These are phyloP conservation scores for Exophiala xenobiotica DNA, from an alignment of 2,329 filamentous ascomycete genomes.

Conservation along the genomic window DNA sequence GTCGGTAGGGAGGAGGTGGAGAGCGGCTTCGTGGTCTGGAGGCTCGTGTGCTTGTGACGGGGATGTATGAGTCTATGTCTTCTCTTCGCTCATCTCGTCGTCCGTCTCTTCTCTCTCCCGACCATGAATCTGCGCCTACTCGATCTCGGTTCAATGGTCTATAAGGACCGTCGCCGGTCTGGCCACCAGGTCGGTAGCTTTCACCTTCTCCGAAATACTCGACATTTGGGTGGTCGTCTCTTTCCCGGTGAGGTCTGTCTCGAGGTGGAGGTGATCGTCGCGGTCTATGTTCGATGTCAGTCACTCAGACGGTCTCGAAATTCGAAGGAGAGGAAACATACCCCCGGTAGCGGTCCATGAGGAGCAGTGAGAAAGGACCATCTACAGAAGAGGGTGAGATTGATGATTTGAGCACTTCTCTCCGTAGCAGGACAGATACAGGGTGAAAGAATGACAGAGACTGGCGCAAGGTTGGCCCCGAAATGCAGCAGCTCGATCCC, in stretches of 20 bases:
- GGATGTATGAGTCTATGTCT: constrained; percentile 31
- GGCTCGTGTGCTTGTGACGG: constrained; percentile 25
- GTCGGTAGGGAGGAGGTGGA: constrained; percentile 39
- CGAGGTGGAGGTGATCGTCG: constrained; percentile 25
- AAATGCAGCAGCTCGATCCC: background rate
- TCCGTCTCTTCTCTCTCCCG: constrained; percentile 21
- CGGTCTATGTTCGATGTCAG: constrained; percentile 17
- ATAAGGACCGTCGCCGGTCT: constrained; percentile 28
- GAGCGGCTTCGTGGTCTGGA: constrained; percentile 41
- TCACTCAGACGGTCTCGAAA: background rate
- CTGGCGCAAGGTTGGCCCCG: too few species aligned
- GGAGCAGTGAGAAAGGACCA: too few species aligned
- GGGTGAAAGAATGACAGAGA: background rate
- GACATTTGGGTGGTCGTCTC: constrained; percentile 29
- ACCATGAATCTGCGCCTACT: constrained; percentile 27
- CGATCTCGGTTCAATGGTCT: constrained; percentile 26
- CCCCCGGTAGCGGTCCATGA: constrained; percentile 26
- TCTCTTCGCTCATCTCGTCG: constrained; percentile 29
- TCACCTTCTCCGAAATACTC: constrained; percentile 31
- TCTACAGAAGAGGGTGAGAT: too few species aligned
- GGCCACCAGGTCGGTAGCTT: constrained; percentile 32
- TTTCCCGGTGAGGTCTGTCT: constrained; percentile 25
- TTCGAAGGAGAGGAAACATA: constrained; percentile 8
- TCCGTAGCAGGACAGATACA: background rate
- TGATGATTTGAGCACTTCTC: background rate